These are phyloP conservation scores for Sporothrix humicola DNA, from an alignment of 2,329 filamentous ascomycete species.

Conservation along the genomic window DNA sequence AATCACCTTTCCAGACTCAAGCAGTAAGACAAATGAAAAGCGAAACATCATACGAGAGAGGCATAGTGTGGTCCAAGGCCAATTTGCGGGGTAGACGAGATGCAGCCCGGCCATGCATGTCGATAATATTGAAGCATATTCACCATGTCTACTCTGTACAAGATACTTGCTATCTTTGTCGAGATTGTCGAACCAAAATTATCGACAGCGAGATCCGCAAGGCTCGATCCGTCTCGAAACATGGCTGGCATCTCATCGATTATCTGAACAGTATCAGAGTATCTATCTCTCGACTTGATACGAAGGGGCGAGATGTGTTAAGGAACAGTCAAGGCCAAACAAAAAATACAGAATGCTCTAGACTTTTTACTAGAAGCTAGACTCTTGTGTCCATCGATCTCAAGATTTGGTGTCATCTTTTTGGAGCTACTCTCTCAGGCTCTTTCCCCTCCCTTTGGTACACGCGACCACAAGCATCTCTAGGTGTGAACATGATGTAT, in stretches of 20 bases:
- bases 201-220: background rate
- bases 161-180: background rate
- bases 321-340: background rate
- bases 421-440: background rate
- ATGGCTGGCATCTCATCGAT: background rate
- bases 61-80: slow-evolving; percentile 6
- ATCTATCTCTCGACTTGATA: background rate
- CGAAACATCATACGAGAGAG: slow-evolving; percentile 6
- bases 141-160: background rate
- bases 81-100: slow-evolving; percentile 21
- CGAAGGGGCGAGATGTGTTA: background rate
- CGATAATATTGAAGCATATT: background rate
- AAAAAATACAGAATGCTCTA: slow-evolving; percentile 23
- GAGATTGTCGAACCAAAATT: too few relatives aligned
- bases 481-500: background rate
- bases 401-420: background rate
- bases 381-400: too few relatives aligned
- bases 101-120: slow-evolving; percentile 16
- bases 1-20: background rate
- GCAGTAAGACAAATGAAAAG: background rate
- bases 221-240: background rate
- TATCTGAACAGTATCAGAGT: background rate
- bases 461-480: background rate
- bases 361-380: background rate
- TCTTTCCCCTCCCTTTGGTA: slow-evolving; percentile 4